Percentiles rank a stretch among this genome's conserved stretches.
Conservation (phyloP, 306 rosid species). For the Prunus salicina region DNA sequence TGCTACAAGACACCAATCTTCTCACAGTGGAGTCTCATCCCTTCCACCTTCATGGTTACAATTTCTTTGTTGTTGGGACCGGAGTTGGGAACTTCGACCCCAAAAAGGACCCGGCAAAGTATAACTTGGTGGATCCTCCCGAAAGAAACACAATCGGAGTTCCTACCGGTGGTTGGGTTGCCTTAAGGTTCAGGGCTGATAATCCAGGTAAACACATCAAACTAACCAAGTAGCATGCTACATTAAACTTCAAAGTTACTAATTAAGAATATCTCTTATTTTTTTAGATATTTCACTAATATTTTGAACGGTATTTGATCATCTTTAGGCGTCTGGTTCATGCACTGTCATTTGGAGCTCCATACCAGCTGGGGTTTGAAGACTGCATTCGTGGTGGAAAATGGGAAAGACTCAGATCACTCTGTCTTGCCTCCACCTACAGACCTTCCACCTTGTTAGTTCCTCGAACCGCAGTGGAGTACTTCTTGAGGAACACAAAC, state of each 20-base stretch:
- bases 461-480: background rate
- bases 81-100: conserved; percentile 36
- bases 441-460: conserved; percentile 39
- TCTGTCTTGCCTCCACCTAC: conserved; percentile 34
- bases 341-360: conserved; percentile 47
- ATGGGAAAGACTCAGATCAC: conserved; percentile 24
- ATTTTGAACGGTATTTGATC: background rate
- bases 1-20: conserved; percentile 35
- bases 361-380: conserved; percentile 43
- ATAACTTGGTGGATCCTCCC: conserved; percentile 30
- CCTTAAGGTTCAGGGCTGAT: conserved; percentile 36
- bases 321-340: conserved; percentile 36
- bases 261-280: background rate
- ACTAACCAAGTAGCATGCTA: background rate
- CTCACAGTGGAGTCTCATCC: conserved; percentile 40
- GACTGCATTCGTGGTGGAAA: conserved; percentile 37
- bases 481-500: background rate
- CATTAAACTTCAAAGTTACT: background rate
- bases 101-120: conserved; percentile 25
- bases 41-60: conserved; percentile 38
- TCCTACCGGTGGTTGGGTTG: conserved; percentile 42
- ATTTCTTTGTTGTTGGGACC: conserved; percentile 35
- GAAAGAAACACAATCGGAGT: conserved; percentile 43
- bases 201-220: conserved; percentile 29
- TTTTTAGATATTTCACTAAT: background rate